Conservation (phyloP, 2,329 filamentous ascomycete genomes). For the Seiridium cupressi region DNA sequence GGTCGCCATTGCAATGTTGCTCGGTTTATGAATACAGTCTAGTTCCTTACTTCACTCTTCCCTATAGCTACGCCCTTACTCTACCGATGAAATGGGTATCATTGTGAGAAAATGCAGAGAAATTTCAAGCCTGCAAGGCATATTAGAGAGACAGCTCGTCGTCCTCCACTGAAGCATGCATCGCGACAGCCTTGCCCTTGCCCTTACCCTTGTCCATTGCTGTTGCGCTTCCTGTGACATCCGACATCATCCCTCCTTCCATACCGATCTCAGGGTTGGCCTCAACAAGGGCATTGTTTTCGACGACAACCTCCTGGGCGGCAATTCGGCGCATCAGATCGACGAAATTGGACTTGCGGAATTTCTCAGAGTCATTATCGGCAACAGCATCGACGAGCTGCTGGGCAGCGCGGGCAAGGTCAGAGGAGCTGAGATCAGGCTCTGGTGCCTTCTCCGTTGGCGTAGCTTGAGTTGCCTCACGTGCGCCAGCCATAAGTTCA, state of each 20-base stretch:
- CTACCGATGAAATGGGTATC: neutral
- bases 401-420: constrained; percentile 69
- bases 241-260: too few relatives aligned
- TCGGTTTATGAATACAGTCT: too few relatives aligned
- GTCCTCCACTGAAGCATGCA: neutral
- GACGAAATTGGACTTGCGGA: constrained; percentile 75
- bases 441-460: constrained; percentile 13
- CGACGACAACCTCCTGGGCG: constrained; percentile 68
- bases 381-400: constrained; percentile 68
- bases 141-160: neutral
- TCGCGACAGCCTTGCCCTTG: neutral
- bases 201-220: neutral
- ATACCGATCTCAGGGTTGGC: neutral
- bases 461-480: too few relatives aligned
- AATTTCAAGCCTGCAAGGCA: too few relatives aligned
- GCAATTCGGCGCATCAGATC: constrained; percentile 74
- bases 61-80: too few relatives aligned
- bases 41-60: too few relatives aligned
- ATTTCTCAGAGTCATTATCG: constrained; percentile 69
- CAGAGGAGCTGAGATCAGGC: constrained; percentile 45
- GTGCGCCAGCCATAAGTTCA: too few relatives aligned
- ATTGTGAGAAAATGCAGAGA: neutral
- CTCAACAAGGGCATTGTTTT: constrained; percentile 66
- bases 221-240: neutral
- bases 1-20: too few relatives aligned